Base-by-base conservation (phyloP, 257 asterid genomes). In the Forsythia suspensa region DNA sequence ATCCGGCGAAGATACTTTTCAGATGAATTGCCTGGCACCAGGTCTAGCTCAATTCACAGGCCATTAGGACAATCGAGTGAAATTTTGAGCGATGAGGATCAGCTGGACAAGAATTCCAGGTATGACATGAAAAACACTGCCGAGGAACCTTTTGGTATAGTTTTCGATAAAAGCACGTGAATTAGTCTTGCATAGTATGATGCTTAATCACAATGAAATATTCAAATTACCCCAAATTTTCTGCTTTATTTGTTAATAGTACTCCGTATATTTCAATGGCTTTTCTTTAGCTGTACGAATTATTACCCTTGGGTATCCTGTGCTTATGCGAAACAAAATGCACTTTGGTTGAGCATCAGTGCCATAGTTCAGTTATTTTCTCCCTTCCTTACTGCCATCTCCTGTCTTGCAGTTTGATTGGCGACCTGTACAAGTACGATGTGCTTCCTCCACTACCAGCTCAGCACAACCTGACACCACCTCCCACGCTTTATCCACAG, bases 1-100 rank as follows among this genome's bases (percentile, higher is more conserved):
- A 92, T 95, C 80, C 87, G 97, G 88, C 87, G 99, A 85, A 92
- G 99, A 85, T 95, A 95, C 89, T 95, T 93, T 88, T 92, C 98
- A 37, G 98, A 95, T 85, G 97, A 90, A 70, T 85, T 89, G 77
- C 97, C 98, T 16, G 93, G 91, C 76, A 82, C 90, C 77, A 73
- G 97, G 98, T 85, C 98, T 74, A 52, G 83, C 37, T 77, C 78
- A 51, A 80, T 89, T 77, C 82, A 83, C 78, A 73, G 90, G 80
- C 78, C 96, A 78, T 65, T 85, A 44, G 71, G 81, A 51, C 89
- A 82, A 79, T 84, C 95, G 24, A 84, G 89, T 82, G 99, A 95
- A 85, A 93, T 91, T 73, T 78, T 83, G 43, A 90, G 90, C 52
- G 97, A 92, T 5, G 97, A 91, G 40, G 98, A 93, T 78, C 93